These are phyloP conservation scores for Gentiana macrophylla DNA, from an alignment of 257 asterid genomes.

Conservation along the genomic window DNA sequence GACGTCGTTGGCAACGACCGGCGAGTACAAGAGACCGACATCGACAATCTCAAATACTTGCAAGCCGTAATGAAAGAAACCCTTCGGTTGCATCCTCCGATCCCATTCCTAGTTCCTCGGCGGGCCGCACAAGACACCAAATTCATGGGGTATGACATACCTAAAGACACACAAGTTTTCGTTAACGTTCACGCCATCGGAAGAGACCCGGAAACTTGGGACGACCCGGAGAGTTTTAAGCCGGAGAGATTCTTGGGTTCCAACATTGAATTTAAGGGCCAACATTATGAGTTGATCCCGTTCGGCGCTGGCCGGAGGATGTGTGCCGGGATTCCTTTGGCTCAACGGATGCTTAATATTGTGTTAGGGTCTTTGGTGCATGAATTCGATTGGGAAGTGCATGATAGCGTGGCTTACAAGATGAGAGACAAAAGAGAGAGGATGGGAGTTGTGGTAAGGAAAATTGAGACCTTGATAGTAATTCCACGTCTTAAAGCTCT, in stretches of 20 bases:
- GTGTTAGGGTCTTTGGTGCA: slow-evolving; percentile 21
- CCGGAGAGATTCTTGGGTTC: slow-evolving; percentile 42
- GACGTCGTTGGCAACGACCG: slow-evolving; percentile 16
- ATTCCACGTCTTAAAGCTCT: slow-evolving; percentile 7
- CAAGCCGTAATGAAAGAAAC: slow-evolving; percentile 50
- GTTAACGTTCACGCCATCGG: slow-evolving; percentile 50
- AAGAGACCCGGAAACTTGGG: slow-evolving; percentile 44
- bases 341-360: slow-evolving; percentile 43
- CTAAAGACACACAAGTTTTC: slow-evolving; percentile 38
- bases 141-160: slow-evolving; percentile 38
- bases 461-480: slow-evolving; percentile 21
- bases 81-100: slow-evolving; percentile 40
- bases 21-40: slow-evolving; percentile 37
- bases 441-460: slow-evolving; percentile 21
- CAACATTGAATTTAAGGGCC: slow-evolving; percentile 45
- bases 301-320: slow-evolving; percentile 58
- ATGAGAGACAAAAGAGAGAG: slow-evolving; percentile 24
- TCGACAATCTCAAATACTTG: slow-evolving; percentile 37
- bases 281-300: slow-evolving; percentile 40
- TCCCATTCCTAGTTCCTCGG: slow-evolving; percentile 46
- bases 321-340: slow-evolving; percentile 48
- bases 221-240: slow-evolving; percentile 38
- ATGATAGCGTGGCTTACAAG: slow-evolving; percentile 2
- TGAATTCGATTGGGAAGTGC: slow-evolving; percentile 27
- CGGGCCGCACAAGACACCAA: slow-evolving; percentile 34